Evolutionary conservation across 1,284 basidiomycete species (phyloP).

Genomic region (Cryptococcus maquisensis): DNA sequence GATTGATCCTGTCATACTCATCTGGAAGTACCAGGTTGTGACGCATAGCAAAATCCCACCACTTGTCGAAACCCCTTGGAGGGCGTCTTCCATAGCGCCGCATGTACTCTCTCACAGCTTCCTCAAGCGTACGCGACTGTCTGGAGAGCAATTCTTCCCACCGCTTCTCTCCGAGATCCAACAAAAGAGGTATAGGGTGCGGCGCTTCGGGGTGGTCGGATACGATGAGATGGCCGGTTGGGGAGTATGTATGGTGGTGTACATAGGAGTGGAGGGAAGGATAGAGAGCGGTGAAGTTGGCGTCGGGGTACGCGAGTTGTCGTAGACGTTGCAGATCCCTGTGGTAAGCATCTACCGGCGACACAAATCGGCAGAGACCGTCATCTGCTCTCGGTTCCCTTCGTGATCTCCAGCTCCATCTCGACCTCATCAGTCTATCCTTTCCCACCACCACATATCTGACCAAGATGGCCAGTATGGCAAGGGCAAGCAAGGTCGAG

Average conservation of each 20-base stretch:
- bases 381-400: constrained; percentile 8
- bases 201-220: constrained; percentile 34
- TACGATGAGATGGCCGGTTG: constrained; percentile 43
- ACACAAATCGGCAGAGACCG: constrained; percentile 35
- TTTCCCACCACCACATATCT: not conserved
- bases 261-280: constrained; percentile 8
- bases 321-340: constrained; percentile 34
- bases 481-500: constrained; percentile 5
- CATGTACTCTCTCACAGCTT: constrained; percentile 72
- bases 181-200: constrained; percentile 74
- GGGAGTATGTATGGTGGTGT: constrained; percentile 33
- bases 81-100: constrained; percentile 69
- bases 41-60: constrained; percentile 74
- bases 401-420: not conserved
- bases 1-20: constrained; percentile 73
- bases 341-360: constrained; percentile 39
- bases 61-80: constrained; percentile 78
- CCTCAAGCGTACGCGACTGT: constrained; percentile 69
- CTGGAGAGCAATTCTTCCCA: constrained; percentile 62
- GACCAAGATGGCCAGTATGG: not conserved
- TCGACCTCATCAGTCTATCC: not conserved
- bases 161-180: constrained; percentile 63
- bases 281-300: constrained; percentile 1
- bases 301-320: constrained; percentile 8
- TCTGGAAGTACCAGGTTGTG: constrained; percentile 74